Conservation (phyloP, 2,329 filamentous ascomycete genomes). For the Xylaria hypoxylon region DNA sequence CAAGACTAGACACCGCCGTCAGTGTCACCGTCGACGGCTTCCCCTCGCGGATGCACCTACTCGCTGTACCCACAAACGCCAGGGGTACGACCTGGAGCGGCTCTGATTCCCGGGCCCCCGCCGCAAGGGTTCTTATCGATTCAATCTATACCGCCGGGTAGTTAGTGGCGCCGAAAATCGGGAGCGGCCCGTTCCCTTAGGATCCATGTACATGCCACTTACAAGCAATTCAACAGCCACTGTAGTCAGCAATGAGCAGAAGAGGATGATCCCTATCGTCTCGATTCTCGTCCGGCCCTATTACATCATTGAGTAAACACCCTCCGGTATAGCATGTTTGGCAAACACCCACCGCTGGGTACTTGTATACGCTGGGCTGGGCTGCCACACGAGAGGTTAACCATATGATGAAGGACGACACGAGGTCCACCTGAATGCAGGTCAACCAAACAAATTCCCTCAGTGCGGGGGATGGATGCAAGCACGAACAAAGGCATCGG, state of each 20-base stretch:
- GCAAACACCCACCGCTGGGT: constrained; percentile 62
- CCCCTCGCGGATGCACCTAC: constrained; percentile 52
- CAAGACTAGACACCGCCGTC: constrained; percentile 54
- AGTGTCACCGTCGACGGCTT: constrained; percentile 30
- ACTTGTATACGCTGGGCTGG: constrained; percentile 70
- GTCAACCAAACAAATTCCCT: constrained; percentile 42
- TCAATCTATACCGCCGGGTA: constrained; percentile 56
- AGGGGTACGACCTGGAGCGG: constrained; percentile 66
- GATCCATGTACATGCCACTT: constrained; percentile 44
- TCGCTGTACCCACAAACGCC: constrained; percentile 64
- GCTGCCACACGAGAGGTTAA: constrained; percentile 69
- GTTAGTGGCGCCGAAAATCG: constrained; percentile 40
- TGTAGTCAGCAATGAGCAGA: constrained; percentile 74
- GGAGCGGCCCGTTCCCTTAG: constrained; percentile 13
- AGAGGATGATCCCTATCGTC: constrained; percentile 73
- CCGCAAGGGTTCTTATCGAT: constrained; percentile 64
- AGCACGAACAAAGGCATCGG: constrained; percentile 68
- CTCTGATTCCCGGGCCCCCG: constrained; percentile 56
- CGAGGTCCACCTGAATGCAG: constrained; percentile 65
- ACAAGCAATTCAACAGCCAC: constrained; percentile 72
- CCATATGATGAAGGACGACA: constrained; percentile 73
- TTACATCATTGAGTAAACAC: constrained; percentile 25
- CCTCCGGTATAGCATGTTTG: constrained; percentile 21
- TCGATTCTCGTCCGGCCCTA: constrained; percentile 71
- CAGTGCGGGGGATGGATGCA: constrained; percentile 22